Conservation (phyloP, 164 flowering plant species). For the Vitis amurensis region DNA sequence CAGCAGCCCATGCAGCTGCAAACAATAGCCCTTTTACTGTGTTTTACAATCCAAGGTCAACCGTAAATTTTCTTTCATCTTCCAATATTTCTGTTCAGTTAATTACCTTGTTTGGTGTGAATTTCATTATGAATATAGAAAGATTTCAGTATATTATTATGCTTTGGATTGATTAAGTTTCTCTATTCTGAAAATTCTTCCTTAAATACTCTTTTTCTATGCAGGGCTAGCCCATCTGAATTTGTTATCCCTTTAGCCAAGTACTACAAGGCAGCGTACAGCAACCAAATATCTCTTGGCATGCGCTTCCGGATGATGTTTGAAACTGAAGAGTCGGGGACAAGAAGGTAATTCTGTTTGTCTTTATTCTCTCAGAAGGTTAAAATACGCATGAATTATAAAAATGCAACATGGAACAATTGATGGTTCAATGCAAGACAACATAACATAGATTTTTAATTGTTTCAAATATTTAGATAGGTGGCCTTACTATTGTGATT, state of each 20-base stretch:
- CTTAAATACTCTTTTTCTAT: background rate
- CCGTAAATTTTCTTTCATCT: background rate
- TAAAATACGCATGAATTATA: too few relatives aligned
- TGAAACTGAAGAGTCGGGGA: constrained; percentile 96
- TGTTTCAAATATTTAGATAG: too few relatives aligned
- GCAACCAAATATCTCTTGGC: constrained; percentile 87
- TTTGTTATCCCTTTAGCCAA: constrained; percentile 96
- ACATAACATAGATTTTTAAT: too few relatives aligned
- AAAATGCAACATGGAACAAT: too few relatives aligned
- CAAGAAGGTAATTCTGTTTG: constrained; percentile 63
- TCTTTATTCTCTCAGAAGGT: background rate
- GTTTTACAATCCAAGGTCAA: constrained; percentile 87
- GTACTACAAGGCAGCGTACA: constrained; percentile 79
- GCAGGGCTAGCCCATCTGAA: constrained; percentile 98
- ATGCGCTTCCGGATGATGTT: constrained; percentile 99
- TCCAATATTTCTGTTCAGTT: background rate
- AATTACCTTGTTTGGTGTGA: background rate
- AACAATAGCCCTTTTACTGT: constrained; percentile 90
- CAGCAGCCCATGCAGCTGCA: constrained; percentile 98
- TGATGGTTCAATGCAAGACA: too few relatives aligned
- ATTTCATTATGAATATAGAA: too few relatives aligned
- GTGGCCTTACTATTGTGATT: too few relatives aligned
- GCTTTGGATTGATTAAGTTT: background rate
- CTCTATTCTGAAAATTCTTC: background rate
- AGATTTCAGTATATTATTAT: too few relatives aligned